phyloP scores from a whole-genome alignment of 768 basidiomycete genomes.

The Termitomyces heimii region DNA sequence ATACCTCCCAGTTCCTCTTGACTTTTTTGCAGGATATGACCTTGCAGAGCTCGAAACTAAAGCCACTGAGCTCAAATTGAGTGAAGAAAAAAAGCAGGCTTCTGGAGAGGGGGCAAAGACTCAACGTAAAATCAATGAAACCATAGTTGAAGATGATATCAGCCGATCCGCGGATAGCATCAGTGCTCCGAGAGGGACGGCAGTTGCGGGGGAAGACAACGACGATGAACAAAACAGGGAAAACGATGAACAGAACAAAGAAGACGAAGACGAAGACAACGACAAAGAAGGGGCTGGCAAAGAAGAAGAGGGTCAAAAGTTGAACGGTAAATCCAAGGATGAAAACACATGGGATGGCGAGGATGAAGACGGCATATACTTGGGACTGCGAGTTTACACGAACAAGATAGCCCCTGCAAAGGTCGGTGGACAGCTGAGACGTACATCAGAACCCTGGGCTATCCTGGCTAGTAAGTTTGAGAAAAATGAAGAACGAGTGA shows the following conservation, averaged over 20 bases:
- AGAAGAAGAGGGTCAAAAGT: not conserved
- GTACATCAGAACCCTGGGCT: not conserved
- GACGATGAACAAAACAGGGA: not conserved
- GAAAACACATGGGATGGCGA: not conserved
- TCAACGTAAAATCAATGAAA: not conserved
- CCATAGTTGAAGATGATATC: not conserved
- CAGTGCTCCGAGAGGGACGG: not conserved
- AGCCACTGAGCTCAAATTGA: slow-evolving; percentile 4
- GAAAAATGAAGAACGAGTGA: not conserved
- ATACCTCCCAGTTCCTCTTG: slow-evolving; percentile 20
- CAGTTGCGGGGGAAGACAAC: not conserved
- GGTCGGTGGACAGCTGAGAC: slow-evolving; percentile 27
- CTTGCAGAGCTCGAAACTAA: slow-evolving; percentile 20
- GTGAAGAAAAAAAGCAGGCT: not conserved
- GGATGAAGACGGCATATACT: slow-evolving; percentile 18
- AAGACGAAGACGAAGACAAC: not conserved
- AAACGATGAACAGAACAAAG: not conserved
- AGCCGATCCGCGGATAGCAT: not conserved
- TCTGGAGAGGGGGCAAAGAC: not conserved
- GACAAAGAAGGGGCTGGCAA: not conserved
- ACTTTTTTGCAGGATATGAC: slow-evolving; percentile 24
- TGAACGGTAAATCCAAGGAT: not conserved
- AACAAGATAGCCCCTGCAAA: slow-evolving; percentile 21
- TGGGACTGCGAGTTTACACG: slow-evolving; percentile 36
- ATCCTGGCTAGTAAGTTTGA: not conserved